phyloP scores from a whole-genome alignment of 2,329 filamentous ascomycete species.

The Curvularia verruculosa region DNA sequence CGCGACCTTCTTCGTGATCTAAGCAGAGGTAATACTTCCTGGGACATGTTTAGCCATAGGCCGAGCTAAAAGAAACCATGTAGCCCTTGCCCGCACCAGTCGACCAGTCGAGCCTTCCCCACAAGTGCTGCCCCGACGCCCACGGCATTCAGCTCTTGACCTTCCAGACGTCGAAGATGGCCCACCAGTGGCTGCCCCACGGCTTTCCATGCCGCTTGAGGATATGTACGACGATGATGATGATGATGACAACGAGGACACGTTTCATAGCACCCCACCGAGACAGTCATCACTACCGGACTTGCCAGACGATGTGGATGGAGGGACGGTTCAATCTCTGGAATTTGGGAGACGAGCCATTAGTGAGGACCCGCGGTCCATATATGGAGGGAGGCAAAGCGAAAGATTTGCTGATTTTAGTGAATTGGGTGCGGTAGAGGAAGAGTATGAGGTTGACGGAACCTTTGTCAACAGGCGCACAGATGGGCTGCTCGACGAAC shows the following conservation, averaged over 20 bases:
- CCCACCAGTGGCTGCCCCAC: constrained; percentile 50
- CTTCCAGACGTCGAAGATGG: constrained; percentile 56
- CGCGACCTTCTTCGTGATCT: constrained; percentile 61
- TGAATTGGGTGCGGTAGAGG: constrained; percentile 43
- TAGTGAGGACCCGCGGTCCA: constrained; percentile 49
- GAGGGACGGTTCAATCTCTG: constrained; percentile 57
- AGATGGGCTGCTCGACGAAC: constrained; percentile 49
- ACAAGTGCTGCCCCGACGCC: constrained; percentile 37
- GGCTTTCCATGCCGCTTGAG: constrained; percentile 51
- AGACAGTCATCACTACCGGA: constrained; percentile 46
- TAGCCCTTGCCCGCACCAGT: constrained; percentile 59
- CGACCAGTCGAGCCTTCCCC: constrained; percentile 57
- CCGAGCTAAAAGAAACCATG: constrained; percentile 11
- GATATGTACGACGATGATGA: constrained; percentile 50
- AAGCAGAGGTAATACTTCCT: constrained; percentile 53
- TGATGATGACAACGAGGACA: constrained; percentile 44
- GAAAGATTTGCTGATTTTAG: constrained; percentile 59
- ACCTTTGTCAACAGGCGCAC: constrained; percentile 45
- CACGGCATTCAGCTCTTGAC: constrained; percentile 48
- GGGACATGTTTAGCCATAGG: neutral
- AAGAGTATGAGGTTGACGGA: constrained; percentile 51
- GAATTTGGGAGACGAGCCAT: constrained; percentile 53
- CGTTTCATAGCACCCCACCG: constrained; percentile 48
- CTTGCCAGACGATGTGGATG: constrained; percentile 46
- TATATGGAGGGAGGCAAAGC: constrained; percentile 56